These are phyloP conservation scores for Mariannaea sp. DNA, from an alignment of 2,329 filamentous ascomycete species.

Conservation along the genomic window DNA sequence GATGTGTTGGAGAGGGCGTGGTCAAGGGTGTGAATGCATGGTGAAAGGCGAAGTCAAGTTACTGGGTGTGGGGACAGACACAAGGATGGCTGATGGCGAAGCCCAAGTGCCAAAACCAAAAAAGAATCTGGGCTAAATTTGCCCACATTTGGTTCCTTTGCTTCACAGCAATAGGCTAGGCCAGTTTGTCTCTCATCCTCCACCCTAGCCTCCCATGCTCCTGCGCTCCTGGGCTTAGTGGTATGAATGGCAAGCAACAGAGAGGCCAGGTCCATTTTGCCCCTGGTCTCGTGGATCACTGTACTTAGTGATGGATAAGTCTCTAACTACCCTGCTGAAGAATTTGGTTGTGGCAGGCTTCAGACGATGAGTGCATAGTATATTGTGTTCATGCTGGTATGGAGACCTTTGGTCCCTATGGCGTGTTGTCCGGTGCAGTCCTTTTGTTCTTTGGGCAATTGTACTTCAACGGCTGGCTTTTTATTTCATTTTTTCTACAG, in stretches of 20 bases:
- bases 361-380: neutral
- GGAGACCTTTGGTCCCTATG: neutral
- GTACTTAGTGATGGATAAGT: slow-evolving; percentile 15
- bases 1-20: slow-evolving; percentile 11
- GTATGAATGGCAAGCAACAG: neutral
- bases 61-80: neutral
- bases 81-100: slow-evolving; percentile 8
- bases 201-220: too few relatives aligned
- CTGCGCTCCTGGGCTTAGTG: slow-evolving; percentile 6
- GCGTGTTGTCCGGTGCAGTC: neutral
- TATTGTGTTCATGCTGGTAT: neutral
- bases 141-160: slow-evolving; percentile 14
- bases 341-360: slow-evolving; percentile 4
- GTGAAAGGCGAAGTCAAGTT: neutral
- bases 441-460: slow-evolving; percentile 5
- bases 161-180: neutral
- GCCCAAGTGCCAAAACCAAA: slow-evolving; percentile 12
- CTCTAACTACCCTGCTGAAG: neutral
- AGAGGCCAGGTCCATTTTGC: neutral
- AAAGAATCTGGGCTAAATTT: slow-evolving; percentile 31
- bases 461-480: neutral
- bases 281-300: slow-evolving; percentile 2
- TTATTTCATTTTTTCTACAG: slow-evolving; percentile 1
- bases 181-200: neutral
- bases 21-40: neutral